Evolutionary conservation across 768 basidiomycete genomes (phyloP), one percentile per base, ranked within the genome.

Genomic region (Thelephora ganbajun): DNA sequence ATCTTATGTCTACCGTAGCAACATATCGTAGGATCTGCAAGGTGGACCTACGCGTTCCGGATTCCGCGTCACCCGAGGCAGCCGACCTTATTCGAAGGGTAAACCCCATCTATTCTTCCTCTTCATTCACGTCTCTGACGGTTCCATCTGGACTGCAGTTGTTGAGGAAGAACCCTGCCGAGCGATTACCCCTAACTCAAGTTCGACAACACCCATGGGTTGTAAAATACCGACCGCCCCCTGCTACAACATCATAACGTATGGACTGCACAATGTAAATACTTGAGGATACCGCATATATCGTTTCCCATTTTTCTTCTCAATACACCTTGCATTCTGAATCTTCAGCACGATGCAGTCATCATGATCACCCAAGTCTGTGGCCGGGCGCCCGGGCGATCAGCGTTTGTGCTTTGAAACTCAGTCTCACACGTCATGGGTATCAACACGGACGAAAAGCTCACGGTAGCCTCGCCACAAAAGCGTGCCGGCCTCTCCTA

Each of bases 121-220:
- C n/a, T n/a, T 18, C 41, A 26, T 16, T 53, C 58, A 22, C 58
- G 47, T 14, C 43, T 14, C 5, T 44, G 43, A 35, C 5, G 37
- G 13, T 47, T 14, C 20, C 20, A 43, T 13, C 13, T 45, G 23
- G n/a, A 22, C 53, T 13, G 26, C 53, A 97, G 94, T 76, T 98
- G 13, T 74, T 98, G 12, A 81, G 77, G 61, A 79, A 88, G 52
- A 80, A 87, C 19, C 86, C 91, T 0, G 73, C 80, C 54, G 73
- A 81, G 48, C 78, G 93, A 5, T 54, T 97, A 13, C 68, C 90
- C 0, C 70, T 96, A 20, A 61, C 66, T 0, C 80, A 90, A 13
- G 92, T 90, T 26, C 68, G 80, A 22, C 68, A 68, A 3, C 92
- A 94, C 57, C 89, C 90, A 9, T 97, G 93, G 90, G 83, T 97